Evolutionary conservation across 441 rosid genomes (phyloP).

Genomic region (Flueggea neowawraea): DNA sequence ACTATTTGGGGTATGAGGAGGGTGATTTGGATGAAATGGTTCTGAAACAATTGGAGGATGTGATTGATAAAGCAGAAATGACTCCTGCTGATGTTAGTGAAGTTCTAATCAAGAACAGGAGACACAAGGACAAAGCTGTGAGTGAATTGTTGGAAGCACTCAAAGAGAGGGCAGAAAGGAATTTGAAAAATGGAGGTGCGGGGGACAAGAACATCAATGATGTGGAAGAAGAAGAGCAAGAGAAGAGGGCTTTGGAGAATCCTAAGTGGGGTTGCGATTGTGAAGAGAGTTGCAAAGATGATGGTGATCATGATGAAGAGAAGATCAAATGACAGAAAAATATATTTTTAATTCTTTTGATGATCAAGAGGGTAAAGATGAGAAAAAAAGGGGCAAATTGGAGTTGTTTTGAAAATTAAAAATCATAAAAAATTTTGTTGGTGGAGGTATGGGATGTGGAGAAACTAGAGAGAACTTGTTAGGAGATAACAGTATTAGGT

Average conservation of each 20-base stretch:
- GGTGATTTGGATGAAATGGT: conserved; percentile 22
- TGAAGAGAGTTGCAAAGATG: conserved; percentile 36
- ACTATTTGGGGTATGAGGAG: conserved; percentile 51
- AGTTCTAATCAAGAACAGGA: conserved; percentile 63
- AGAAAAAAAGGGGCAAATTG: not conserved
- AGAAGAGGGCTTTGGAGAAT: conserved; percentile 66
- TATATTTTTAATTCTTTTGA: not conserved
- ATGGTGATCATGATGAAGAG: conserved; percentile 21
- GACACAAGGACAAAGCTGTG: conserved; percentile 49
- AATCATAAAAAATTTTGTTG: no score
- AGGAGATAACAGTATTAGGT: no score
- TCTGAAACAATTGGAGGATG: conserved; percentile 38
- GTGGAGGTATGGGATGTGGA: no score
- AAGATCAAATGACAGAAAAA: conserved; percentile 1
- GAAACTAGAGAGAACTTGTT: no score
- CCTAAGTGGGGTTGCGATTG: conserved; percentile 38
- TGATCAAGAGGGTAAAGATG: no score
- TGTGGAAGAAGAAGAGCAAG: conserved; percentile 60
- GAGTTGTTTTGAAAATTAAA: no score
- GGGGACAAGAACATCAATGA: conserved; percentile 14
- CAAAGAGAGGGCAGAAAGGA: conserved; percentile 40
- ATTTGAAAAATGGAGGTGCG: conserved; percentile 14
- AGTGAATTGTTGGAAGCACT: conserved; percentile 49
- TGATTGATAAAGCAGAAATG: conserved; percentile 60
- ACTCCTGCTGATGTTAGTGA: conserved; percentile 96